These are phyloP conservation scores for Elaeagnus macrophylla DNA, from an alignment of 306 rosid genomes.

Conservation along the genomic window DNA sequence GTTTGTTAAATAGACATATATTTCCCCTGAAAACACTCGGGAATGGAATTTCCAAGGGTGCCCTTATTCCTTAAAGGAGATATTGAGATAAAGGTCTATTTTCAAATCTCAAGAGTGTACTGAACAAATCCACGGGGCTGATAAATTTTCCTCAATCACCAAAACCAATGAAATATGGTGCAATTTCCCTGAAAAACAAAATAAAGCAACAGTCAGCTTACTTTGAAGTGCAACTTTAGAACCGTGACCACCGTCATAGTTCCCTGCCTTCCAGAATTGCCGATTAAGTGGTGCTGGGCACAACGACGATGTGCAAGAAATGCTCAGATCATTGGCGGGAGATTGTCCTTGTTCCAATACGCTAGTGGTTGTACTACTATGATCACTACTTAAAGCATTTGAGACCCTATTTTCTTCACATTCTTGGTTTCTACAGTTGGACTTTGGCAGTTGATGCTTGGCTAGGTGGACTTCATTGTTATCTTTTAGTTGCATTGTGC, in stretches of 20 bases:
- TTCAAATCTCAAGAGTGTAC: no score
- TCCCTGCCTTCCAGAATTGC: constrained; percentile 96
- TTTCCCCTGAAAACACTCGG: no score
- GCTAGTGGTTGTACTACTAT: constrained; percentile 38
- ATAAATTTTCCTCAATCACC: neutral
- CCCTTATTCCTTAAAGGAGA: no score
- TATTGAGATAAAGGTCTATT: no score
- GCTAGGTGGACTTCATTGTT: constrained; percentile 7
- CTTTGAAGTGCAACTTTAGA: constrained; percentile 54
- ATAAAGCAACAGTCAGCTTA: constrained; percentile 19
- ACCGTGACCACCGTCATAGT: constrained; percentile 38
- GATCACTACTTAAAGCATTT: constrained; percentile 48
- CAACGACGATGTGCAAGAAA: constrained; percentile 41
- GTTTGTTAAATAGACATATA: no score
- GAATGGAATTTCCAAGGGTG: no score
- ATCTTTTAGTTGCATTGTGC: constrained; percentile 15
- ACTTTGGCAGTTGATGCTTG: constrained; percentile 21
- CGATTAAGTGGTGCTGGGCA: constrained; percentile 61
- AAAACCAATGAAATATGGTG: neutral
- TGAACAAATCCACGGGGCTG: neutral
- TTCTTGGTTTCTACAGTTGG: constrained; percentile 20
- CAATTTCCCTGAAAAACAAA: neutral
- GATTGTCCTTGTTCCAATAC: constrained; percentile 58
- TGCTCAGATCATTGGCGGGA: constrained; percentile 48
- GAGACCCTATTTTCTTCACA: constrained; percentile 43